Evolutionary conservation across 1,284 basidiomycete species (phyloP), one percentile per base, ranked within the genome.

Genomic region (Erythrobasidium hasegawianum): DNA sequence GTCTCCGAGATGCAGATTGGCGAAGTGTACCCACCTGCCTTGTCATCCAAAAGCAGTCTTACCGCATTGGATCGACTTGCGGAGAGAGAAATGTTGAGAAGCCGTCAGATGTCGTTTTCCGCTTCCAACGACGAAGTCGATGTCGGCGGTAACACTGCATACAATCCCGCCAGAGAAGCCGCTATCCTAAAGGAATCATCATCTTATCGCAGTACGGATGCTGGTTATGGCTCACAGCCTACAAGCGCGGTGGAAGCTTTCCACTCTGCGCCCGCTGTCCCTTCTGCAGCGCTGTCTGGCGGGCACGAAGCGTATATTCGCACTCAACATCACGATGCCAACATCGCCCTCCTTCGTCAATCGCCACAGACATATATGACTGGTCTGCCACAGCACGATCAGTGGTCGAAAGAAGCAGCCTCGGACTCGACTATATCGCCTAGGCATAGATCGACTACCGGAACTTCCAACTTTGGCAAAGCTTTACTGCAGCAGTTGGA

Each of bases 201-300:
- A 14, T 8, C 50, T 5, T 29, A 39, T n/a, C 11, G 16, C 18
- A 26, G 54, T 22, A 47, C 14, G 13, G 10, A 59, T 16, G n/a
- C 45, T 3, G 24, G 13, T 7, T 41, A 33, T n/a, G n/a, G 5
- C 5, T 57, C 24, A 16, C 59, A 55, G 58, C 58, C 49, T 52
- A 27, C 53, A 20, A n/a, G 43, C 47, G 82, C 86, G 2, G 89
- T 84, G 74, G 87, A 89, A 72, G 85, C 87, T 2, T 89, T 88
- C 78, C 86, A 88, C 75, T 84, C 85, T 0, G 82, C 86, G 1
- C 22, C 43, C 7, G 16, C 4, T 18, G 16, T n/a, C n/a, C n/a
- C 22, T 14, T 47, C 43, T 24, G 43, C 8, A 7, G n/a, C 43
- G 16, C 43, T 16, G 8, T 5, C 16, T 24, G n/a, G 14, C 43